Percentiles rank a stretch among this genome's conserved stretches.
Conservation (phyloP, 331 rosid genomes). For the Pyrus hybrid region DNA sequence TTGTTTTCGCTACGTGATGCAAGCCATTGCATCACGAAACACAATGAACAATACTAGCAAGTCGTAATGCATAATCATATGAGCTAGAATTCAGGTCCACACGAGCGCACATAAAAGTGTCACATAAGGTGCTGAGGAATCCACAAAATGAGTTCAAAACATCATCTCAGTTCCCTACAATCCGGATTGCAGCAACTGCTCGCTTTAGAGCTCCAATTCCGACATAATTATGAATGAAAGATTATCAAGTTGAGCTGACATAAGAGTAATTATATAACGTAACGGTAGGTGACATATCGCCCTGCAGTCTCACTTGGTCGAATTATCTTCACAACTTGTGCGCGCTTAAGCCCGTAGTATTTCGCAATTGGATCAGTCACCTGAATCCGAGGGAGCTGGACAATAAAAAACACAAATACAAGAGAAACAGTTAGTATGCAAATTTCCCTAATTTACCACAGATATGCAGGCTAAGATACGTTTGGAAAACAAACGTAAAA, state of each 20-base stretch:
- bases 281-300: constrained; percentile 65
- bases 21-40: no score
- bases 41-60: no score
- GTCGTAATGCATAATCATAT: no score
- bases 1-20: no score
- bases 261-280: constrained; percentile 32
- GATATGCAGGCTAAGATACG: not conserved
- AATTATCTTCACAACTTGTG: constrained; percentile 88
- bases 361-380: constrained; percentile 61
- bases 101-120: no score
- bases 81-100: no score
- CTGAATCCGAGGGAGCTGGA: constrained; percentile 74
- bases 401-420: not conserved
- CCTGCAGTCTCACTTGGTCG: constrained; percentile 81
- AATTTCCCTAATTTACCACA: no score
- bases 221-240: no score
- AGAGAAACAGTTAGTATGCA: not conserved
- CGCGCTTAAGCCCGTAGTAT: constrained; percentile 76
- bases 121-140: no score
- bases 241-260: not conserved
- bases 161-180: not conserved
- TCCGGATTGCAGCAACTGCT: not conserved
- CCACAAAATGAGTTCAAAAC: not conserved
- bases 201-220: not conserved
- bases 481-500: not conserved